phyloP scores from a whole-genome alignment of 345 rosid species.

The Reutealis trisperma region DNA sequence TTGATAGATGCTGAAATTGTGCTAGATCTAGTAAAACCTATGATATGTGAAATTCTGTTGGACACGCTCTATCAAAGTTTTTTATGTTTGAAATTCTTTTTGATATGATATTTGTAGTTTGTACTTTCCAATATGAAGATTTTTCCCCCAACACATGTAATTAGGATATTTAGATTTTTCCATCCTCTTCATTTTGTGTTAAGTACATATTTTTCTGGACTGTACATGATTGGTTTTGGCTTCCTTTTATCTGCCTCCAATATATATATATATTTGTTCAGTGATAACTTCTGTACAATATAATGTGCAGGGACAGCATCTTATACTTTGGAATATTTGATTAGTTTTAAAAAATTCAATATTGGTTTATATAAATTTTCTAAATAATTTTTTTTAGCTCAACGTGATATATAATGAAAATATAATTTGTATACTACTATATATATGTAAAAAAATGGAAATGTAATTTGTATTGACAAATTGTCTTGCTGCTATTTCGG shows the following conservation, averaged over 20 bases:
- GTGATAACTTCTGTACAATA: background rate
- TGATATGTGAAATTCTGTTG: too few species aligned
- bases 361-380: background rate
- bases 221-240: background rate
- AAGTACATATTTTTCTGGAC: background rate
- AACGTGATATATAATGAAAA: background rate
- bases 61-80: too few species aligned
- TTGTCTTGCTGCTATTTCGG: background rate
- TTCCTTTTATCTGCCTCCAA: background rate
- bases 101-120: background rate
- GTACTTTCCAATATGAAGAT: background rate
- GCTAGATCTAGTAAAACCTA: too few species aligned
- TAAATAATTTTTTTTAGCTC: background rate
- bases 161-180: background rate
- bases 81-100: too few species aligned
- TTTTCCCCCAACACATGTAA: background rate
- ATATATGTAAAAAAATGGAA: background rate
- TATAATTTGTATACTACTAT: background rate
- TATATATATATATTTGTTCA: background rate
- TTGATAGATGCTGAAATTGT: background rate
- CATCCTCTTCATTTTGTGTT: background rate
- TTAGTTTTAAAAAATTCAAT: background rate
- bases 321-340: background rate
- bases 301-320: background rate
- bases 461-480: background rate